Evolutionary conservation across 23 red algal genomes (phyloP), one percentile per base, ranked within the genome.

Genomic region (Gracilaria vermiculophylla): DNA sequence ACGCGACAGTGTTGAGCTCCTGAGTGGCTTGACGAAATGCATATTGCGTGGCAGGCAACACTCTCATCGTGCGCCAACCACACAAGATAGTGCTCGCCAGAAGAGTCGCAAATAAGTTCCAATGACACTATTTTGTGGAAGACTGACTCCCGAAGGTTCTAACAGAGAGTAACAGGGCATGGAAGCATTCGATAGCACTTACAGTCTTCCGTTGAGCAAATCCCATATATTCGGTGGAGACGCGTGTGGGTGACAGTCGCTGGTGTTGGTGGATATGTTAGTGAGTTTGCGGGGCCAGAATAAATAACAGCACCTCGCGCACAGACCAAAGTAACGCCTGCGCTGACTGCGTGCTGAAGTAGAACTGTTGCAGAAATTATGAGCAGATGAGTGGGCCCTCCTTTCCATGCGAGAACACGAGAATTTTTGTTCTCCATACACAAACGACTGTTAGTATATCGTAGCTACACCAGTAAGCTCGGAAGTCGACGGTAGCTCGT

Each of bases 171-270:
- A n/a, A n/a, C n/a, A n/a, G n/a, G n/a, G n/a, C n/a, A 42, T 42
- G 34, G 64, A 69, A 69, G 37, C 34, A 1, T 69, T 36, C 17
- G 20, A 69, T 39, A 34, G 15, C 37, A 45, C 40, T 73, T 36
- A 73, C 67, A 73, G 39, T 73, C 67, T 73, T 73, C 67, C 67
- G 67, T 73, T 73, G 67, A 48, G 37, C 17, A 48, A 73, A 48
- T 25, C 67, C 1, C 36, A 73, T 35, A 64, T 15, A 34, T 36
- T 64, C 2, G 28, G 28, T 64, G 7, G 58, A 17, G 28, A 34
- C 29, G 58, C 58, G 14, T 34, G 28, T 34, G 35, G 27, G 12
- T 14, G 29, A 64, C 3, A 34, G 58, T 64, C 19, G 28, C 35
- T 32, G 55, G 58, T 16, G 29, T 35, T 64, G 16, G 21, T 64